Conservation (phyloP, 129 eudicot genomes). For the Chrysanthemum lavandulifolium region DNA sequence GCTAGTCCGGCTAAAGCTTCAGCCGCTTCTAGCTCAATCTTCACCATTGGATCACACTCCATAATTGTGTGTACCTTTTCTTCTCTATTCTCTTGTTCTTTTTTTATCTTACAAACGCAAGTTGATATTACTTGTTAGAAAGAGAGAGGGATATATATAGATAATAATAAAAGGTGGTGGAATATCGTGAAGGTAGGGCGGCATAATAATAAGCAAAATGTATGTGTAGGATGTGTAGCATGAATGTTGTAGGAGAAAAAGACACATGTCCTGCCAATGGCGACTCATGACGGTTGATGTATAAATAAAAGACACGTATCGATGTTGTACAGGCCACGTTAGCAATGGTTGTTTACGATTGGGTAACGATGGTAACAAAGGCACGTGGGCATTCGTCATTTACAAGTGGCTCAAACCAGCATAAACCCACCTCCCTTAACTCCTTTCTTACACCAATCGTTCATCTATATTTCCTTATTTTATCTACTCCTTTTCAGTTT, state of each 20-base stretch:
- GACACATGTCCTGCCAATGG: conserved; percentile 41
- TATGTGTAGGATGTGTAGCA: not conserved
- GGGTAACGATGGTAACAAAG: conserved; percentile 26
- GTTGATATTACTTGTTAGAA: no score
- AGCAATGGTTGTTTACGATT: conserved; percentile 18
- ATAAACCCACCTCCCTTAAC: conserved; percentile 11
- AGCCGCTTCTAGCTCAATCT: conserved; percentile 71
- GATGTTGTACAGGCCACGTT: conserved; percentile 36
- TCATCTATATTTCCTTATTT: not conserved
- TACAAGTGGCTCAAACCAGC: conserved; percentile 30
- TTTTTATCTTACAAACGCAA: no score
- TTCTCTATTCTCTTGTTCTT: no score
- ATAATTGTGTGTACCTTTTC: no score
- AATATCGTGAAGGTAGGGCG: not conserved
- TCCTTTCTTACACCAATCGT: conserved; percentile 7
- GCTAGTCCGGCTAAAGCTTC: conserved; percentile 68
- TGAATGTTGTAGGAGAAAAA: not conserved
- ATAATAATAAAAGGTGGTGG: not conserved
- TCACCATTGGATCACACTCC: conserved; percentile 30
- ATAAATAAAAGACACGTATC: conserved; percentile 42
- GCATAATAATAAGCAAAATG: conserved; percentile 13
- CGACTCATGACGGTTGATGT: conserved; percentile 33
- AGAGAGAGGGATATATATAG: not conserved
- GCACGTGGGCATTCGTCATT: conserved; percentile 31
- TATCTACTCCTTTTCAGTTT: not conserved